These are phyloP conservation scores for Glycine soja DNA, from an alignment of 306 rosid genomes.

Conservation along the genomic window DNA sequence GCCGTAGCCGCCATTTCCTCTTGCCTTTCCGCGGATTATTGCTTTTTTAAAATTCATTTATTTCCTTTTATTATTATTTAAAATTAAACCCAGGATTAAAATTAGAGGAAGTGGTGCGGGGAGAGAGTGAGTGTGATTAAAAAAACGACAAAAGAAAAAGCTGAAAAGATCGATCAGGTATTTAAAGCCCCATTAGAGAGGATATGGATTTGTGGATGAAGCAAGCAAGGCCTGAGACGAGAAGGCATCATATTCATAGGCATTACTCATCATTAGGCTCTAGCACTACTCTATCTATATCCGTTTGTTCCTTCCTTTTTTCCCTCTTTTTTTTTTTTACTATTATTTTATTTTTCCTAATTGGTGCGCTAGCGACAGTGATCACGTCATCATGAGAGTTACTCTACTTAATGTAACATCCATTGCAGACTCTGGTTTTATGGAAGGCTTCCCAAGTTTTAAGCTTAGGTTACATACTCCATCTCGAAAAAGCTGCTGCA, in stretches of 20 bases:
- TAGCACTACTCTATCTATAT: no score
- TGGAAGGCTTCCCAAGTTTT: background rate
- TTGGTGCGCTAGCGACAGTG: background rate
- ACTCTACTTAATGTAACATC: background rate
- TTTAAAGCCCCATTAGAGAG: slow-evolving; percentile 48
- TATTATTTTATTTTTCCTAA: background rate
- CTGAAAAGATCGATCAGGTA: slow-evolving; percentile 51
- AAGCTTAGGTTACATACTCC: slow-evolving; percentile 11
- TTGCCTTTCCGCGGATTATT: slow-evolving; percentile 27
- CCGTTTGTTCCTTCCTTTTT: background rate
- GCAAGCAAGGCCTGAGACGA: slow-evolving; percentile 45
- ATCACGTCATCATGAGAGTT: background rate
- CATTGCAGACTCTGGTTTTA: background rate
- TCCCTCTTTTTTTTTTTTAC: background rate
- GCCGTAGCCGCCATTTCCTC: slow-evolving; percentile 92
- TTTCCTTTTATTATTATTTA: slow-evolving; percentile 17
- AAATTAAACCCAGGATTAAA: slow-evolving; percentile 25
- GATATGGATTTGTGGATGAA: slow-evolving; percentile 44
- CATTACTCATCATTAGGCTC: no score
- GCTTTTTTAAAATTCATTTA: background rate
- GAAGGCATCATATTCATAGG: background rate
- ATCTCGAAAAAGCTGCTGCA: slow-evolving; percentile 49
- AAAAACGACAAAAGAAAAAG: slow-evolving; percentile 31
- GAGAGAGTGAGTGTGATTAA: background rate
- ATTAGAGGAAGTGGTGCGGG: slow-evolving; percentile 18